Percentiles rank a stretch among this genome's conserved stretches.
phyloP scores from a whole-genome alignment of 139 green algal genomes.

The Volvox africanus region DNA sequence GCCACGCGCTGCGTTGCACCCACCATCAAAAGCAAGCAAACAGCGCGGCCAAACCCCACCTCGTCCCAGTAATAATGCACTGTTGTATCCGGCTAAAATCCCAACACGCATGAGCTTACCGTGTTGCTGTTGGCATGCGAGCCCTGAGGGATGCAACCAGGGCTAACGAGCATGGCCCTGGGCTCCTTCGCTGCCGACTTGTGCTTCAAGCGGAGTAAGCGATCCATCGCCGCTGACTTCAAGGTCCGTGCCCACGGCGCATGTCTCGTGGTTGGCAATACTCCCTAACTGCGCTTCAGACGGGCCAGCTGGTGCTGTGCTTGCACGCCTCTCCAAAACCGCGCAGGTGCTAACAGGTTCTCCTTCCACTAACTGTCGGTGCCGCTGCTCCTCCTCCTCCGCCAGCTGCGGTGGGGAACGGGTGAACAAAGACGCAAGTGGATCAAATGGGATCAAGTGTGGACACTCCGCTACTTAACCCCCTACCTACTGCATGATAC shows the following conservation, averaged over 20 bases:
- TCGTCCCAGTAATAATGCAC: too few relatives aligned
- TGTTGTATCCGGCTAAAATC: background rate
- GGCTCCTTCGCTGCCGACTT: background rate
- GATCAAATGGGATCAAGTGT: background rate
- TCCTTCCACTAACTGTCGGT: background rate
- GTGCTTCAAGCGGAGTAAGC: background rate
- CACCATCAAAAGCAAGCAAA: too few relatives aligned
- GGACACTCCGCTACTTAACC: background rate
- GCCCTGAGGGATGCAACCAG: background rate
- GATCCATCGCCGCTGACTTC: background rate
- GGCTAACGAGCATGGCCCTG: constrained; percentile 3
- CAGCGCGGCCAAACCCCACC: too few relatives aligned
- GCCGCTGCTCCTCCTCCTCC: background rate
- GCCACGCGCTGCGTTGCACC: too few relatives aligned
- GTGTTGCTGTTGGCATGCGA: background rate
- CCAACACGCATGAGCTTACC: background rate
- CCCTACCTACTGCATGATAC: background rate
- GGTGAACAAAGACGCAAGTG: background rate
- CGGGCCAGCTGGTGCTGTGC: background rate
- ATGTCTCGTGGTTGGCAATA: background rate
- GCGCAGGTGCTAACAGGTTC: background rate
- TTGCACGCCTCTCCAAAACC: background rate
- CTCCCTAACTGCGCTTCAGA: background rate
- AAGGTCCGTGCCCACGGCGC: background rate
- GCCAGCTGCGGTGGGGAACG: background rate